These are phyloP conservation scores for Durio zibethinus DNA, from an alignment of 345 rosid genomes.

Conservation along the genomic window DNA sequence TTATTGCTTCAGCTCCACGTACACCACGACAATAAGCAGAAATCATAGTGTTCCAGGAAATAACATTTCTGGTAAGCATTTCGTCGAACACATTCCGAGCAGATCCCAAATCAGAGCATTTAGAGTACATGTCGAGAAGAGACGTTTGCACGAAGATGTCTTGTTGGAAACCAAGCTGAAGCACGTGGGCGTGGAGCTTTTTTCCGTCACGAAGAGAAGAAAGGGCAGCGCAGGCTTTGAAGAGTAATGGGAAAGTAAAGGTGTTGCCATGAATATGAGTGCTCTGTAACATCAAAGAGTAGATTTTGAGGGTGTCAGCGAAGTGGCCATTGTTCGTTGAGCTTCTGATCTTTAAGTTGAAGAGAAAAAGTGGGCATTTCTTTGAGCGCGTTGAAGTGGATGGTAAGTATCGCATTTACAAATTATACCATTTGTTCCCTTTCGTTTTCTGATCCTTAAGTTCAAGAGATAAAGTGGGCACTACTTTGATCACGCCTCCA, in stretches of 20 bases:
- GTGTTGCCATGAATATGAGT: slow-evolving; percentile 2
- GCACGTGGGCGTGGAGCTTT: slow-evolving; percentile 9
- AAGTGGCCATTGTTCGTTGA: slow-evolving; percentile 1
- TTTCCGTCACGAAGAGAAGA: not conserved
- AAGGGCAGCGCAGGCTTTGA: slow-evolving; percentile 10
- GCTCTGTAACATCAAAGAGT: not conserved
- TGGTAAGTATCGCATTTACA: not conserved
- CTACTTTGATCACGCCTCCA: no score
- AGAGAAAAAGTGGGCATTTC: slow-evolving; percentile 4
- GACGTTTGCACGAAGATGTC: slow-evolving; percentile 12
- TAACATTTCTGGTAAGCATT: not conserved
- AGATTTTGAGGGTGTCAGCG: slow-evolving; percentile 3
- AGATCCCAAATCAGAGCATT: not conserved
- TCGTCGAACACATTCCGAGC: slow-evolving; percentile 10
- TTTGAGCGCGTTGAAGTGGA: not conserved
- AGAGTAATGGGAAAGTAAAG: slow-evolving; percentile 16
- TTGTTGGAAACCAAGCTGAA: slow-evolving; percentile 1
- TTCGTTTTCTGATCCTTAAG: no score
- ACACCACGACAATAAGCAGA: slow-evolving; percentile 12
- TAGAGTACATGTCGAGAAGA: not conserved
- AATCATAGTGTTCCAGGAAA: slow-evolving; percentile 11
- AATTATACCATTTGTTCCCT: not conserved
- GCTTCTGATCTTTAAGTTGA: not conserved
- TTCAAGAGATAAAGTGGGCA: no score
- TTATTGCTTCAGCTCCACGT: not conserved